Evolutionary conservation across 2,329 filamentous ascomycete genomes (phyloP), one percentile per base, ranked within the genome.

Genomic region (Dactylellina parvicollis): DNA sequence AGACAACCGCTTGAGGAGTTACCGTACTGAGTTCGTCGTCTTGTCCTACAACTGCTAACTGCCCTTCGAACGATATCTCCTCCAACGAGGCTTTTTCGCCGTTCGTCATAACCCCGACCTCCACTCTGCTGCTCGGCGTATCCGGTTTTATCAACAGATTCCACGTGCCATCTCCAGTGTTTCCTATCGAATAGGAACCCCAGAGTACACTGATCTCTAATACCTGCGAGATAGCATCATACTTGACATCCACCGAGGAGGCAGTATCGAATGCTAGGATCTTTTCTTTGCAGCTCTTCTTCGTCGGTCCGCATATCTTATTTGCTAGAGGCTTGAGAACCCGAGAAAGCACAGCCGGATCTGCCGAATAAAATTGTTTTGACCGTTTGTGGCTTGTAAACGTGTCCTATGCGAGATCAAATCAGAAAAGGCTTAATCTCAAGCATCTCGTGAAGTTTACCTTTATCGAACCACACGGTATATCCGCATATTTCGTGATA

Each of bases 181-280:
- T 75, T 7, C 67, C 71, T 16, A 49, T 16, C n/a, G 75, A 60
- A 30, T 52, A 52, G 4, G 67, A 46, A 2, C 40, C 57, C 73
- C 75, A 77, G 28, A 76, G 70, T 4, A 57, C 56, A 16, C 60
- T 74, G 10, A 66, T 49, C 32, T 75, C 76, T 9, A 77, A 46
- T 16, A 50, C 74, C 26, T 77, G 50, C n/a, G 75, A 75, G n/a
- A 66, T 64, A 22, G 56, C 70, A 57, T 77, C 67, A 26, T 75
- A 77, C 32, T 75, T 76, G 10, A 77, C 18, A 57, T 77, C 76
- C 2, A 77, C 30, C 14, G 75, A 76, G 9, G 77, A 72, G 24
- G 76, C 76, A 32, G 55, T 72, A 3, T 50, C 50, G 7, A 77
- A 42, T 9, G 14, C 49, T 28, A 69, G 20, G 8, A 74, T 44